Evolutionary conservation across 176 grass and related monocot genomes (phyloP).

Genomic region (Hsuehochloa calcarea): DNA sequence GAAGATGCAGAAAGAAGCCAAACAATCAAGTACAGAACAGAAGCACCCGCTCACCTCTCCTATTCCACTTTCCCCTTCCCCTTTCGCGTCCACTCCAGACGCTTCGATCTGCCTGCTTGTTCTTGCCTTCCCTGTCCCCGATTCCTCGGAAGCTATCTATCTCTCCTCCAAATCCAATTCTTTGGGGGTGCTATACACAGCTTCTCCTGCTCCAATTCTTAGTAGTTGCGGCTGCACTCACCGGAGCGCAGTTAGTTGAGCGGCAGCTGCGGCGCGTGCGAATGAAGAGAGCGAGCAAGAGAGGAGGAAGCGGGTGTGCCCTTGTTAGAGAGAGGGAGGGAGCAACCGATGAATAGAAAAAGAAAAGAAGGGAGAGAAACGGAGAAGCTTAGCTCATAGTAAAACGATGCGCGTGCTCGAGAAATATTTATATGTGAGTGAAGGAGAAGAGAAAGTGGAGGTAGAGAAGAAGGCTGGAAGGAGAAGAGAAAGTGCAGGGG

Average conservation of each 20-base stretch:
- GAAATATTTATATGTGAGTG: slow-evolving; percentile 35
- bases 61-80: background rate
- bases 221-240: background rate
- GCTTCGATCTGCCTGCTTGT: background rate
- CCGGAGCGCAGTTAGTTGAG: background rate
- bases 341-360: background rate
- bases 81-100: background rate
- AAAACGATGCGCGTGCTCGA: slow-evolving; percentile 24
- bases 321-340: background rate
- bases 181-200: no score
- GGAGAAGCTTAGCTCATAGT: slow-evolving; percentile 2
- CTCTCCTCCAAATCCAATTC: background rate
- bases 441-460: background rate
- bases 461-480: background rate
- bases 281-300: background rate
- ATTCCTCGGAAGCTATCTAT: background rate
- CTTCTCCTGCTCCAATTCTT: background rate
- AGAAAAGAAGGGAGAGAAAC: background rate
- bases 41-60: slow-evolving; percentile 25
- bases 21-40: background rate
- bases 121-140: background rate
- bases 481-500: background rate
- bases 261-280: background rate
- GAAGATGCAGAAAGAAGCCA: background rate
- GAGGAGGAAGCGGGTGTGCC: background rate